phyloP scores from a whole-genome alignment of 2,329 filamentous ascomycete genomes.

The Fusarium marasasianum region DNA sequence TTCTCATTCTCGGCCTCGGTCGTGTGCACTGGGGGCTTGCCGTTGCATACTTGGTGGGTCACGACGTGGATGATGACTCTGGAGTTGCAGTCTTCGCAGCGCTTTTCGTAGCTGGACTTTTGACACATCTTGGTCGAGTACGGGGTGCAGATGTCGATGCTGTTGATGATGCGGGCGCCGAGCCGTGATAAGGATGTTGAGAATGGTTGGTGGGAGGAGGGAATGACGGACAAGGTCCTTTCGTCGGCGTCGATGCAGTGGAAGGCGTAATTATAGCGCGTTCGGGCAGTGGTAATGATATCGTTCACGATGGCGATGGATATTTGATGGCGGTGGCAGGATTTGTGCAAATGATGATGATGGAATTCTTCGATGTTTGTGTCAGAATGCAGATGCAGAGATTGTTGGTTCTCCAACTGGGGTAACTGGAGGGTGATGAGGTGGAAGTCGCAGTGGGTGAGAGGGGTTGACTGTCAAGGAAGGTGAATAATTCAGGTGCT shows the following conservation, averaged over 20 bases:
- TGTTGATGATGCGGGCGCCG: not conserved
- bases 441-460: not conserved
- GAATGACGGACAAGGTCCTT: fast-evolving
- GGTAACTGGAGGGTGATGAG: no score
- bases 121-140: not conserved
- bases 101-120: not conserved
- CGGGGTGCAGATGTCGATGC: not conserved
- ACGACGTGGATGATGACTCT: not conserved
- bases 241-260: not conserved
- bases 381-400: not conserved
- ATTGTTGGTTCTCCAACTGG: not conserved
- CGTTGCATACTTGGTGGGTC: not conserved
- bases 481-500: not conserved
- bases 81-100: not conserved
- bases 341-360: not conserved
- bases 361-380: not conserved
- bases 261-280: not conserved
- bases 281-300: fast-evolving
- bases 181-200: not conserved
- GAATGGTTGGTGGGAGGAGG: not conserved
- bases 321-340: not conserved
- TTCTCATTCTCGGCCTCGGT: not conserved
- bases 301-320: no score
- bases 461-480: not conserved
- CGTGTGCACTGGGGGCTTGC: not conserved